Base-by-base conservation (phyloP, 208 protist genomes). In the Acanthamoeba culbertsoni region DNA sequence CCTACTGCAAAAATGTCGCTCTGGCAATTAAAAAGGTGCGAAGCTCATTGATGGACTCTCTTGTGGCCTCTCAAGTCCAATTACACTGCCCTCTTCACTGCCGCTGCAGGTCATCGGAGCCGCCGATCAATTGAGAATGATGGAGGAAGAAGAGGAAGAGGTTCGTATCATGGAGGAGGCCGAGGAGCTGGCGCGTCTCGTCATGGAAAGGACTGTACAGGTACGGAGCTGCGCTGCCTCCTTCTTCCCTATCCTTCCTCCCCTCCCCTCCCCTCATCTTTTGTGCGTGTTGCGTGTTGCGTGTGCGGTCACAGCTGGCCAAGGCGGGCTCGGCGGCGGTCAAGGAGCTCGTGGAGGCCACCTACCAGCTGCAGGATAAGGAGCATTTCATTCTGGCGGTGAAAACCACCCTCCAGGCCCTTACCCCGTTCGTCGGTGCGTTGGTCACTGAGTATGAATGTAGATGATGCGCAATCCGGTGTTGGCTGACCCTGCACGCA, bases 91-190 rank as follows among this genome's bases (percentile, higher is more conserved):
- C 51, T 57, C 18, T 57, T 12, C 51, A 57, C 26, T 42, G n/a
- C 2, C 1, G 20, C 6, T 35, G 20, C 63, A 75, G 63, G 75
- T 86, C 14, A 86, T 86, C n/a, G 75, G 28, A 33, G 75, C 75
- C 23, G 40, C 75, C 12, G 75, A 86, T 48, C 28, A 86, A 28
- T 28, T 86, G 40, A 18, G 46, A 57, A 12, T 86, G 40, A 57
- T 86, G 45, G n/a, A 86, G 75, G 75, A 86, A 20, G 23, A 86
- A 57, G 75, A 86, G 55, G 75, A 86, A 31, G 75, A 86, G 26
- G 75, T 35, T 18, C 46, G 26, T 14, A 86, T 86, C 10, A 43
- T 57, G 26, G 75, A 48, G 35, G 75, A 86, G 45, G 75, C 75
- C 23, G 75, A 86, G 75, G 75, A 86, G 46, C 75, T 86, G 5